Base-by-base conservation (phyloP, 2,329 filamentous ascomycete genomes). In the Falciphora oryzae region DNA sequence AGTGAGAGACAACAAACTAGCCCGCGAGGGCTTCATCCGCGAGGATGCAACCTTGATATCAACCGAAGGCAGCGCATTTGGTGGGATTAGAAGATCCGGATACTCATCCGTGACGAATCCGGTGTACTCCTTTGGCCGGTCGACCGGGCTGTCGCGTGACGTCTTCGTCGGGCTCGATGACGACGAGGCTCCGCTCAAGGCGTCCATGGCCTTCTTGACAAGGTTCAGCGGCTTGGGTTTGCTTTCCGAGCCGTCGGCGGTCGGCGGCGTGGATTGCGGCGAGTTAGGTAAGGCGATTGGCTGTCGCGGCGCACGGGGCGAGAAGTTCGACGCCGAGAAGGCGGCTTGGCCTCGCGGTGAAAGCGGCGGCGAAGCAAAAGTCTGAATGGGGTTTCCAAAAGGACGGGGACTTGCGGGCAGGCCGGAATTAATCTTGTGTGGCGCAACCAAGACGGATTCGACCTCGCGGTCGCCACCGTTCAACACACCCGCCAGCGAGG, bases 1-100 rank as follows among this genome's bases (percentile, higher is more conserved):
- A 62, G 87, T 94, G 14, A 93, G 80, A 2, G 88, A 91, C 71
- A 97, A 80, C 69, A 95, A 85, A 73, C 93, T 97, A 53, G 92
- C 88, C 68, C 94, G 84, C 0, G 94, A 97, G 18, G 94, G 95
- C 73, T 92, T 93, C 81, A 99, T 88, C n/a, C 95, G 88, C 28
- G 95, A 98, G 13, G 95, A 98, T 4, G 93, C 92, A 4, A 97
- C 94, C 73, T 86, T 91, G 61, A 97, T 88, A 68, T 90, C 86
- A 65, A 99, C 89, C 1, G 91, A 92, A 4, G 92, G 90, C 10
- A 99, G 81, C 7, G 93, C 93, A 73, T 96, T 96, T 0, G 95
- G 94, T 13, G 93, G 88, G 2, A 99, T 81, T 28, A 98, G 78
- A 10, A 98, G 82, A 67, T 92, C 90, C 0, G 94, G 93, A 73